Conservation (phyloP, 768 basidiomycete species). For the Mycena albidolilacea region DNA sequence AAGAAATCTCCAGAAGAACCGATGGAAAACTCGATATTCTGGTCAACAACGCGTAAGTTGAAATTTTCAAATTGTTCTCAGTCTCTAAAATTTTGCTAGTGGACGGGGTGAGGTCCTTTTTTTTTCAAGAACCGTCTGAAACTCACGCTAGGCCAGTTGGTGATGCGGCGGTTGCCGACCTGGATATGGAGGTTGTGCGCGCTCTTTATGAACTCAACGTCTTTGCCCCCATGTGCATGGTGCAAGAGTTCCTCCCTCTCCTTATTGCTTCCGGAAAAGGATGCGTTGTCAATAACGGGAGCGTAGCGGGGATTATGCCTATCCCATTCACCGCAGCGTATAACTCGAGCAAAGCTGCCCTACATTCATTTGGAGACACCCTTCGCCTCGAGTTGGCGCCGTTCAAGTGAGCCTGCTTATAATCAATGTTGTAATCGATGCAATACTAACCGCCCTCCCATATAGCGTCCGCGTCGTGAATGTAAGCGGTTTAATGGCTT, state of each 20-base stretch:
- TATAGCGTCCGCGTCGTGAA: neutral
- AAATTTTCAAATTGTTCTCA: neutral
- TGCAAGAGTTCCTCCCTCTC: slow-evolving; percentile 13
- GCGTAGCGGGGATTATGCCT: slow-evolving; percentile 44
- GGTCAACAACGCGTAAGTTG: slow-evolving; percentile 15
- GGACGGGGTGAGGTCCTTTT: neutral
- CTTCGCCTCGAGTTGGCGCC: slow-evolving; percentile 49
- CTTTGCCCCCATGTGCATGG: slow-evolving; percentile 15
- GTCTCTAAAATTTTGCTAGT: neutral
- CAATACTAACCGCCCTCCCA: neutral
- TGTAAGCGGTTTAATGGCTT: neutral
- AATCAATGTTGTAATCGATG: neutral
- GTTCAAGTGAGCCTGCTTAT: slow-evolving; percentile 40
- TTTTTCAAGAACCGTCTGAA: neutral
- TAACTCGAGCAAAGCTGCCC: slow-evolving; percentile 48
- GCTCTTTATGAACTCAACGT: slow-evolving; percentile 4
- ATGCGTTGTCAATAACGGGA: slow-evolving; percentile 4
- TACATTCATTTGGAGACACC: slow-evolving; percentile 45
- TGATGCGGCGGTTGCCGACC: neutral
- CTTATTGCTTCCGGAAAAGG: neutral
- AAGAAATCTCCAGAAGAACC: neutral
- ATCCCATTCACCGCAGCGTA: slow-evolving; percentile 45
- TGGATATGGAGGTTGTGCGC: slow-evolving; percentile 1
- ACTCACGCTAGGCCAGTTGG: neutral
- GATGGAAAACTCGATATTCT: slow-evolving; percentile 14